Base-by-base conservation (phyloP, 2,329 filamentous ascomycete species). In the Cryphonectria naterciae region DNA sequence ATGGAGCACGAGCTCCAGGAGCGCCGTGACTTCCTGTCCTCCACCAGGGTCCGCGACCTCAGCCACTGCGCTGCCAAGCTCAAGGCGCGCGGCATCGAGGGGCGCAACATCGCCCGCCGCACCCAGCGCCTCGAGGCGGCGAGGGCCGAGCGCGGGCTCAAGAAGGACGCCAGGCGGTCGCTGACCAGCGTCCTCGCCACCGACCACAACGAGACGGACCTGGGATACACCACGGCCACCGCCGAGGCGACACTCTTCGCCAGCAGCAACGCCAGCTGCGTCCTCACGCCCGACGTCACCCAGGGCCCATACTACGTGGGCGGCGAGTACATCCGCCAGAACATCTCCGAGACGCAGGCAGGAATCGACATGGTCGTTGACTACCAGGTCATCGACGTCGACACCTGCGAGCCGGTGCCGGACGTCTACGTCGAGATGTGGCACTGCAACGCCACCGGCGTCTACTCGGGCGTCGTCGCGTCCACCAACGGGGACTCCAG, bases 341-440 rank as follows among this genome's bases (percentile, higher is more conserved):
- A 88, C 73, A 77, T 88, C 52, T 81, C 79, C 22, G 85, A 87
- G 61, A 78, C 79, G 19, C 81, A 88, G 75, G 72, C 75, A 11
- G 61, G 43, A 35, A 61, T 66, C 52, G 52, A 61, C 32, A 46
- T 54, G 32, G 66, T 28, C 25, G 37, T 71, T 17, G 58, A 65
- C n/a, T 69, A 66, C 60, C 70, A 66, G n/a, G 37, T 49, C 58
- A 81, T 88, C 67, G 86, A 89, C 72, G 81, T 86, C 49, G 79
- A 83, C 61, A 88, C 86, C 4, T 89, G 87, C 78, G 78, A 86
- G 75, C 83, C 84, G 10, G 81, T 88, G 1, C 80, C 83, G 1
- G 77, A 84, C 65, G 80, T 82, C 15, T 85, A 81, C 70, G 76
- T 88, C n/a, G 86, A 88, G 75, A 83, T 87, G 74, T 89, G 87